These are phyloP conservation scores for Aspergillus caelatus DNA, from an alignment of 2,329 filamentous ascomycete species.

Conservation along the genomic window DNA sequence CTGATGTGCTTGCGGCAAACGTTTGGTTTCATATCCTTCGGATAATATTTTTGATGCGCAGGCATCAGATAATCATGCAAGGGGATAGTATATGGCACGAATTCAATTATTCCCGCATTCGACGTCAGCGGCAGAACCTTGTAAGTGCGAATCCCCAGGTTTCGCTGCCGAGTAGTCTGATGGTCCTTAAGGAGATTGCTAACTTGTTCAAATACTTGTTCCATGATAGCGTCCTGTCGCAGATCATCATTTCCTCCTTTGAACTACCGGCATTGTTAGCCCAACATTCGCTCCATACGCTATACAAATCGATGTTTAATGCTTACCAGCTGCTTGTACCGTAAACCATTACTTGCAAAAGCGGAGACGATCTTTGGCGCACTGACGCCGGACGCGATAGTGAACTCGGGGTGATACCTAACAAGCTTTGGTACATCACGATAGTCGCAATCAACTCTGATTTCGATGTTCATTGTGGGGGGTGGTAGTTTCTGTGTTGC, in stretches of 20 bases:
- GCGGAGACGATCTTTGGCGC: constrained; percentile 91
- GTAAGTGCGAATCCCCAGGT: constrained; percentile 91
- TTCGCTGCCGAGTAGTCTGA: constrained; percentile 81
- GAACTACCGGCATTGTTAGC: constrained; percentile 53
- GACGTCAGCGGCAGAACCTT: constrained; percentile 90
- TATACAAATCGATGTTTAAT: background rate
- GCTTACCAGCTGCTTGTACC: constrained; percentile 79
- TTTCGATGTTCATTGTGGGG: constrained; percentile 81
- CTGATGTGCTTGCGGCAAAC: constrained; percentile 79
- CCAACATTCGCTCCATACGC: background rate
- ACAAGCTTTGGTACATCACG: constrained; percentile 72
- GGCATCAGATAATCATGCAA: constrained; percentile 91
- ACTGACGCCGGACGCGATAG: constrained; percentile 86
- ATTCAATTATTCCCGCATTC: constrained; percentile 90
- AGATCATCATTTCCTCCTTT: constrained; percentile 97
- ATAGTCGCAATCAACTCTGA: constrained; percentile 76
- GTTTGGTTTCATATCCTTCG: constrained; percentile 75
- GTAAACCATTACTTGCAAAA: constrained; percentile 72
- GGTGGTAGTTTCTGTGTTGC: constrained; percentile 75
- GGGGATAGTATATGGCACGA: constrained; percentile 89
- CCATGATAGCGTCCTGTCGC: constrained; percentile 97
- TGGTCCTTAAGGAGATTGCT: constrained; percentile 87
- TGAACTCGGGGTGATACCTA: constrained; percentile 73
- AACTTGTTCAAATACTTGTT: constrained; percentile 97
- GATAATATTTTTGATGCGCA: constrained; percentile 84